Evolutionary conservation across 768 basidiomycete genomes (phyloP), one percentile per base, ranked within the genome.

Genomic region (Termitomyces sp.): DNA sequence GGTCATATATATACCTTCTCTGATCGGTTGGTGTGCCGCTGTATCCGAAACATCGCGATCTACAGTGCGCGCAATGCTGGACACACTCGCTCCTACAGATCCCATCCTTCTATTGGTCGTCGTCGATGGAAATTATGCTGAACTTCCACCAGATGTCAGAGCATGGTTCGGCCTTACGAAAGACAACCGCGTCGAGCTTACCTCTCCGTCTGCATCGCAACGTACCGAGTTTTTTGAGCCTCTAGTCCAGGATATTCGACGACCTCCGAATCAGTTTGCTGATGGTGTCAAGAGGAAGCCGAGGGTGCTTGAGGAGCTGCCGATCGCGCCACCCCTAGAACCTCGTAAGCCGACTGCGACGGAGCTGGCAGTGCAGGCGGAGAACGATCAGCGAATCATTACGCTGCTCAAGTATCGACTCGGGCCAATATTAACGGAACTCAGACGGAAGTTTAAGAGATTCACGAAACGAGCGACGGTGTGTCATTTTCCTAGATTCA

Each of bases 91-190:
- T 0, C 92, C 97, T 0, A 90, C 91, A 0, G 97, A 98, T 67
- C 96, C 95, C 3, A 83, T 99, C n/a, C 82, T 99, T 13, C 77
- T 98, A 5, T 81, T 99, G 11, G 95, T 92, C 12, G 79, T 98
- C 22, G 87, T 93, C 18, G 95, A 98, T 59, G 93, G 90, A 1
- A 68, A 78, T 0, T 86, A 90, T 66, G 67, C 77, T 4, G 77
- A 83, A 5, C 75, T 98, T 0, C 93, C 94, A 0, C 70, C 73
- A 1, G 97, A 98, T 63, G 93, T 98, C 22, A 83, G 86, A 48
- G 78, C 82, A 5, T 98, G 97, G 96, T 99, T 99, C 66, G 97
- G 96, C 0, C 76, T 81, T 2, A 79, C 81, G 9, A 81, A 82
- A 44, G 87, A 89, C 45, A 93, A 88, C 65, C 86, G 91, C 18